phyloP scores from a whole-genome alignment of 2,329 filamentous ascomycete species.

The Fusarium penzigii region DNA sequence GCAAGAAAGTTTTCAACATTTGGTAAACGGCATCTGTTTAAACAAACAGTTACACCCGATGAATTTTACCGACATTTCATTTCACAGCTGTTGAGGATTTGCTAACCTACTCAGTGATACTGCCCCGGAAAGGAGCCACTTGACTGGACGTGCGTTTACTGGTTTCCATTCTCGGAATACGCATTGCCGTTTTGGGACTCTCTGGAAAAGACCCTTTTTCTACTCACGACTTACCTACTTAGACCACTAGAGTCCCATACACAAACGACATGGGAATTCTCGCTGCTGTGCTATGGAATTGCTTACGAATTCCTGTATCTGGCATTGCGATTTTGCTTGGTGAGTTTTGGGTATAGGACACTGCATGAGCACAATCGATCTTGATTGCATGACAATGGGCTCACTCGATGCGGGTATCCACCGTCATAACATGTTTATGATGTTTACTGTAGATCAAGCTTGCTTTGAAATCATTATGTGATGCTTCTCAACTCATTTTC shows the following conservation, averaged over 20 bases:
- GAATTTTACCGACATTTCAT: neutral
- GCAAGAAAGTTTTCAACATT: too few relatives aligned
- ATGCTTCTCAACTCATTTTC: too few relatives aligned
- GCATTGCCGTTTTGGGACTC: constrained; percentile 21
- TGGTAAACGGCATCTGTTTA: too few relatives aligned
- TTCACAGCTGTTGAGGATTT: neutral
- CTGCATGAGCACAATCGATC: neutral
- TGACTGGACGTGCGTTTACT: constrained; percentile 25
- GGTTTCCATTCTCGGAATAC: constrained; percentile 25
- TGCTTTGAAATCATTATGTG: too few relatives aligned
- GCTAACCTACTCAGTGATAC: neutral
- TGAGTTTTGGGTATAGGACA: neutral
- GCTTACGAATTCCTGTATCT: neutral
- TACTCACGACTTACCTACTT: neutral
- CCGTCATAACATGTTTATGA: too few relatives aligned
- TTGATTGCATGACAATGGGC: neutral
- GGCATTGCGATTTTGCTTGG: neutral
- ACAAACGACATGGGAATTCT: neutral
- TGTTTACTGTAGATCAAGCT: too few relatives aligned
- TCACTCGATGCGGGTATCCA: neutral
- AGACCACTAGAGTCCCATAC: neutral
- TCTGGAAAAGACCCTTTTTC: neutral
- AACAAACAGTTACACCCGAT: too few relatives aligned
- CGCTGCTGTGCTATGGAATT: too few relatives aligned
- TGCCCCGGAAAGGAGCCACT: neutral